Percentiles rank a stretch among this genome's conserved stretches.
These are phyloP conservation scores for Lepraria neglecta DNA, from an alignment of 495 filamentous ascomycete genomes.

Conservation along the genomic window DNA sequence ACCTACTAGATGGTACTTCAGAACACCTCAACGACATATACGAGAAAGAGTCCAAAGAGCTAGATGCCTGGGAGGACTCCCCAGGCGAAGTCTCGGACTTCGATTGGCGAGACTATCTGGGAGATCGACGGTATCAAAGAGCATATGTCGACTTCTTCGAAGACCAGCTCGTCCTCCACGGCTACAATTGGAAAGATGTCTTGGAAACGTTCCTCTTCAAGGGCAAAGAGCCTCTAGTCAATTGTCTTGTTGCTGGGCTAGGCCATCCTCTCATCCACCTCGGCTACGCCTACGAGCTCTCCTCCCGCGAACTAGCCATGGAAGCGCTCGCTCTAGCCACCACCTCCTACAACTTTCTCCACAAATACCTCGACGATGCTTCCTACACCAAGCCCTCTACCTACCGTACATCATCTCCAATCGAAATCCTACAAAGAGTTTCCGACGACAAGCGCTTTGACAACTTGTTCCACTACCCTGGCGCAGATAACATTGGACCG, in stretches of 20 bases:
- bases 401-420: slow-evolving; percentile 44
- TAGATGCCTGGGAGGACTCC: slow-evolving; percentile 80
- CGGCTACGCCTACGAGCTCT: slow-evolving; percentile 72
- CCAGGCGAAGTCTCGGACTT: slow-evolving; percentile 72
- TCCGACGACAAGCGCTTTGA: slow-evolving; percentile 36
- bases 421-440: slow-evolving; percentile 55
- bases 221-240: slow-evolving; percentile 66
- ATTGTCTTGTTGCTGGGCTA: slow-evolving; percentile 62
- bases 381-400: slow-evolving; percentile 33
- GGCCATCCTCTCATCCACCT: slow-evolving; percentile 83
- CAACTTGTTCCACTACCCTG: slow-evolving; percentile 47
- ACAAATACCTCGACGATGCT: slow-evolving; percentile 65
- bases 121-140: slow-evolving; percentile 70
- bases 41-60: slow-evolving; percentile 59
- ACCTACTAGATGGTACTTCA: slow-evolving; percentile 67
- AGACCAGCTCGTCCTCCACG: slow-evolving; percentile 57
- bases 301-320: slow-evolving; percentile 65
- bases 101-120: slow-evolving; percentile 83
- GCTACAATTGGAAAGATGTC: slow-evolving; percentile 70
- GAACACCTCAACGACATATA: slow-evolving; percentile 71
- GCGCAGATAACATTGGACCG: slow-evolving; percentile 51
- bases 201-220: slow-evolving; percentile 63
- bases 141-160: slow-evolving; percentile 85
- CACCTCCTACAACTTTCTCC: slow-evolving; percentile 60
- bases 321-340: slow-evolving; percentile 62